A percentile compares a stretch with the other conserved stretches of the same genome.
phyloP scores from a whole-genome alignment of 139 green algal species.

The Pycnococcus provasolii region DNA sequence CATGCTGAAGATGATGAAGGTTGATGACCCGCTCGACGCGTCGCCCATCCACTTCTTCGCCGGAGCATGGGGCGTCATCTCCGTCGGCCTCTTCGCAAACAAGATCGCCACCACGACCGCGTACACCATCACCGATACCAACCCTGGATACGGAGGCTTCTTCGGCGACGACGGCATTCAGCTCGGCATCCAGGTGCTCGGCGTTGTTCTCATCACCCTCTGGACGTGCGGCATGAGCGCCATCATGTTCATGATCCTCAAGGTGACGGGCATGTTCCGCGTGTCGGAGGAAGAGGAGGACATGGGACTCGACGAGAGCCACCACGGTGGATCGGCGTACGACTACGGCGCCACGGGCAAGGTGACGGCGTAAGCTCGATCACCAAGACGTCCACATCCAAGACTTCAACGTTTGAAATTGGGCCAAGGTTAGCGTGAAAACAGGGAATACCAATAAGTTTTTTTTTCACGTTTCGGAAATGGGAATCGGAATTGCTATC shows the following conservation, averaged over 20 bases:
- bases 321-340: constrained; percentile 50
- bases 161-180: constrained; percentile 39
- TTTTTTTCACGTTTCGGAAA: too few species aligned
- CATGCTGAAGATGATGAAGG: constrained; percentile 30
- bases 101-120: constrained; percentile 6
- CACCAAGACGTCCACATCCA: too few species aligned
- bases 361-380: too few species aligned
- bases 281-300: constrained; percentile 52
- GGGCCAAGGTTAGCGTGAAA: too few species aligned
- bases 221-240: constrained; percentile 48
- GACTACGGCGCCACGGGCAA: neutral
- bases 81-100: constrained; percentile 26
- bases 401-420: too few species aligned
- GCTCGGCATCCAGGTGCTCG: constrained; percentile 36
- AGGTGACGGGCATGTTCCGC: constrained; percentile 36
- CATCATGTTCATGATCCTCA: constrained; percentile 53
- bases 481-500: too few species aligned
- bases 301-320: constrained; percentile 48
- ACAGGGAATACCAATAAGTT: too few species aligned
- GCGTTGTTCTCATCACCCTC: constrained; percentile 39
- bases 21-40: constrained; percentile 50
- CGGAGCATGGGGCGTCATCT: constrained; percentile 39
- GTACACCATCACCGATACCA: constrained; percentile 5
- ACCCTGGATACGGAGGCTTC: constrained; percentile 45
- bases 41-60: constrained; percentile 45